A percentile compares a stretch with the other conserved stretches of the same genome.
These are phyloP conservation scores for Mediolabrus comicus DNA, from an alignment of 108 stramenopile genomes.

Conservation along the genomic window DNA sequence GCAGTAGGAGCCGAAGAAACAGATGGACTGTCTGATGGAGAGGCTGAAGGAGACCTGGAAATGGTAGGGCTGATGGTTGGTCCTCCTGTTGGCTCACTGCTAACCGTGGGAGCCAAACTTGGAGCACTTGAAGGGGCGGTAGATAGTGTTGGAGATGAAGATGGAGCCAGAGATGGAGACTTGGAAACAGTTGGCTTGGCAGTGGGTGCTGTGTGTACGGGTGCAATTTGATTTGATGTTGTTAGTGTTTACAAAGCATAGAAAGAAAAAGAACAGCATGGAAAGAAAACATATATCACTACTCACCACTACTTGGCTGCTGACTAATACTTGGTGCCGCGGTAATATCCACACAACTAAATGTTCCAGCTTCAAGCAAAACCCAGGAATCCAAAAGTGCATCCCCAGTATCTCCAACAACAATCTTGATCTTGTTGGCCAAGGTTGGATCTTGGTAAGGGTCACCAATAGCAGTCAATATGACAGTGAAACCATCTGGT, in stretches of 20 bases:
- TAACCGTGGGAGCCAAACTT: neutral
- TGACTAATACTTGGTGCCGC: slow-evolving; percentile 15
- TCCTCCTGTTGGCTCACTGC: neutral
- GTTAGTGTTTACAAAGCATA: too few species aligned
- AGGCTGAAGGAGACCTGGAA: neutral
- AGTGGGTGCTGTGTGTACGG: neutral
- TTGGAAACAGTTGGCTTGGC: neutral
- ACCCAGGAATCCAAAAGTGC: slow-evolving; percentile 39
- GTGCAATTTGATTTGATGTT: neutral
- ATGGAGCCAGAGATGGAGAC: neutral
- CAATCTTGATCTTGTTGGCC: slow-evolving; percentile 38
- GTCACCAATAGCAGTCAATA: slow-evolving; percentile 25
- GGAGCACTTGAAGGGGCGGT: neutral
- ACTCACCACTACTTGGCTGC: slow-evolving; percentile 12
- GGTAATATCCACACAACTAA: slow-evolving; percentile 37
- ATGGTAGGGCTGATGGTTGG: neutral
- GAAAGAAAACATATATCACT: too few species aligned
- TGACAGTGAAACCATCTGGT: slow-evolving; percentile 45
- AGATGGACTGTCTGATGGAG: neutral
- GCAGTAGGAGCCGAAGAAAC: neutral
- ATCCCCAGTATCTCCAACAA: slow-evolving; percentile 37
- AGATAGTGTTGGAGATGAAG: neutral
- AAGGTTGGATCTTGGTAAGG: neutral
- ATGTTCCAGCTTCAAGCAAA: slow-evolving; percentile 20
- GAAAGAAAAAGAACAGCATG: neutral